Evolutionary conservation across 129 eudicot species (phyloP), one percentile per base, ranked within the genome.

Genomic region (Apium graveolens): DNA sequence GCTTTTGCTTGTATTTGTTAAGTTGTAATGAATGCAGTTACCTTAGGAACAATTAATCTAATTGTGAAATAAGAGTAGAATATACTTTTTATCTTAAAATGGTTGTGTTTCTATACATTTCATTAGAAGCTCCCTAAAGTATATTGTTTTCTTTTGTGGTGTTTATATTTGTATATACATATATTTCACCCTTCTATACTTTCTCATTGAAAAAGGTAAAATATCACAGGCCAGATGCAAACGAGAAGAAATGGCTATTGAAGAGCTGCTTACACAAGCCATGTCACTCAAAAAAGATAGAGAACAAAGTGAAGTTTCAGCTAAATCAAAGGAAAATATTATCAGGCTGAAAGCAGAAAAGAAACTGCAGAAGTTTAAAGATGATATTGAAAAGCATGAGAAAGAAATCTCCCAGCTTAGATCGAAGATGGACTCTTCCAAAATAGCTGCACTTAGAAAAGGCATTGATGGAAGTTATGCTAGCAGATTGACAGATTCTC

Each of bases 391-490:
- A 80, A 86, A 85, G 85, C 96, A 89, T 34, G 91, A 94, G 80
- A 85, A 87, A 55, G 96, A 94, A 79, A 88, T 91, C 42, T 94
- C 96, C 29, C 85, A 78, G 79, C 69, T 91, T 70, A 88, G 93
- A 83, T 82, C 90, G 48, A 88, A 87, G 44, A 82, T 83, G 0
- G 98, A 91, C 82, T 91, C 93, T 29, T 88, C 93, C 17, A 94
- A 94, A 83, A 94, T 91, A 75, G 98, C 93, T 43, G 96, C 97
- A 39, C 91, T 91, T 48, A 91, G 77, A 82, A 81, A 91, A 83
- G 96, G 98, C 31, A 85, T 89, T 43, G 95, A 96, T 32, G 96
- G 90, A 80, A 87, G 97, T 81, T 95, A 90, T 45, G 88, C 92
- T 11, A 85, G 86, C 85, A 91, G 71, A 82, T 48, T 86, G 57